Conservation (phyloP, 164 flowering plant species). For the Magnolia sinica region DNA sequence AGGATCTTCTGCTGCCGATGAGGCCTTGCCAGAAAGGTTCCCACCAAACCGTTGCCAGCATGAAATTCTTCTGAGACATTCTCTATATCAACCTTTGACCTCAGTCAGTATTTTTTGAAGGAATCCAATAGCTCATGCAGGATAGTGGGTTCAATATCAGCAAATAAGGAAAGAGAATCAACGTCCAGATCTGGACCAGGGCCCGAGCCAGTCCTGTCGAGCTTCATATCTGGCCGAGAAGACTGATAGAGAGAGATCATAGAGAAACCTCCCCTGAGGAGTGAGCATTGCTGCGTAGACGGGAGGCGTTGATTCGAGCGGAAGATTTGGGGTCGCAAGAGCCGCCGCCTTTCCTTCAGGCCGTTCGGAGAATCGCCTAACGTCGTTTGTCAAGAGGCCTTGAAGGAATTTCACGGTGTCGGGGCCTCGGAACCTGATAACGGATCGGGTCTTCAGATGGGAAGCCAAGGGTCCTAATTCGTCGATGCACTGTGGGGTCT, state of each 20-base stretch:
- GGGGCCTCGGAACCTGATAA: conserved; percentile 75
- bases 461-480: conserved; percentile 48
- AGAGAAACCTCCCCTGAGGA: conserved; percentile 90
- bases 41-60: conserved; percentile 94
- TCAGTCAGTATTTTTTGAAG: conserved; percentile 70
- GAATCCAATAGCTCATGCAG: conserved; percentile 69
- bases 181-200: conserved; percentile 55
- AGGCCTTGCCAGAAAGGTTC: conserved; percentile 31
- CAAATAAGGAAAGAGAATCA: conserved; percentile 39
- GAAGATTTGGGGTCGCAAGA: conserved; percentile 49
- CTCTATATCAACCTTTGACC: conserved; percentile 91
- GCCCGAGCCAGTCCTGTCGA: conserved; percentile 57
- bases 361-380: conserved; percentile 46
- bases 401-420: conserved; percentile 84
- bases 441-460: conserved; percentile 68
- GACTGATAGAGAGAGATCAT: conserved; percentile 65
- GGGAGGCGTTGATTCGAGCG: conserved; percentile 42
- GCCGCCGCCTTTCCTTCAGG: conserved; percentile 30
- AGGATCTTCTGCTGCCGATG: conserved; percentile 52
- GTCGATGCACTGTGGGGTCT: conserved; percentile 16
- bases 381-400: conserved; percentile 81
- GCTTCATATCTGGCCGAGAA: conserved; percentile 50
- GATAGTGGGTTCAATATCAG: conserved; percentile 68
- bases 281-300: conserved; percentile 79
- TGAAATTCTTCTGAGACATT: conserved; percentile 62